phyloP scores from a whole-genome alignment of 2,329 filamentous ascomycete genomes.

The Lecanicillium sp. region DNA sequence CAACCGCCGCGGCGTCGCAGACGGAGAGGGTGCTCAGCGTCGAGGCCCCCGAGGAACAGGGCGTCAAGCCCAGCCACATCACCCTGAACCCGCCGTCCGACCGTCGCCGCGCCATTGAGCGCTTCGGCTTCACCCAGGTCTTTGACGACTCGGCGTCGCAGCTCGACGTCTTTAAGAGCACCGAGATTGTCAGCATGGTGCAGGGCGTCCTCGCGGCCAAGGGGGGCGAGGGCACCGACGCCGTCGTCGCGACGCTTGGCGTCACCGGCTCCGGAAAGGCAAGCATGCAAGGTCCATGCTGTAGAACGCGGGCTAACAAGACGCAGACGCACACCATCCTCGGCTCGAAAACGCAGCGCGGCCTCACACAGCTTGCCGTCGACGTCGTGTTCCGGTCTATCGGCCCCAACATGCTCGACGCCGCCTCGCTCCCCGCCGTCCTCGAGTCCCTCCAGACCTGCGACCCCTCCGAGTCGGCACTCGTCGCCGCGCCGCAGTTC shows the following conservation, averaged over 20 bases:
- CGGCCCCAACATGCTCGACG: conserved; percentile 62
- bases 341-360: conserved; percentile 78
- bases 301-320: neutral
- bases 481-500: conserved; percentile 69
- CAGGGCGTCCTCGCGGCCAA: conserved; percentile 71
- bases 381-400: conserved; percentile 85
- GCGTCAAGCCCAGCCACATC: conserved; percentile 58
- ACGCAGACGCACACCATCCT: conserved; percentile 88
- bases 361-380: conserved; percentile 84
- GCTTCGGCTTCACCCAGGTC: conserved; percentile 88
- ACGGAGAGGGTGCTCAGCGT: conserved; percentile 72
- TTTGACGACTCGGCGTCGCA: conserved; percentile 85
- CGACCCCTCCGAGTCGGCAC: conserved; percentile 73
- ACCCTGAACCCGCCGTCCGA: conserved; percentile 78
- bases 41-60: conserved; percentile 47
- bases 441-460: conserved; percentile 69
- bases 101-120: conserved; percentile 81
- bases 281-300: conserved; percentile 13
- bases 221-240: conserved; percentile 77
- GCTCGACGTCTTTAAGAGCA: conserved; percentile 78
- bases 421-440: conserved; percentile 50
- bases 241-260: conserved; percentile 82
- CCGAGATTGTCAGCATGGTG: conserved; percentile 67
- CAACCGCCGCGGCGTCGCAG: conserved; percentile 26
- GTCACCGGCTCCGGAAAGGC: conserved; percentile 97